phyloP scores from a whole-genome alignment of 495 filamentous ascomycete species.

The Penicillium bialowiezense region DNA sequence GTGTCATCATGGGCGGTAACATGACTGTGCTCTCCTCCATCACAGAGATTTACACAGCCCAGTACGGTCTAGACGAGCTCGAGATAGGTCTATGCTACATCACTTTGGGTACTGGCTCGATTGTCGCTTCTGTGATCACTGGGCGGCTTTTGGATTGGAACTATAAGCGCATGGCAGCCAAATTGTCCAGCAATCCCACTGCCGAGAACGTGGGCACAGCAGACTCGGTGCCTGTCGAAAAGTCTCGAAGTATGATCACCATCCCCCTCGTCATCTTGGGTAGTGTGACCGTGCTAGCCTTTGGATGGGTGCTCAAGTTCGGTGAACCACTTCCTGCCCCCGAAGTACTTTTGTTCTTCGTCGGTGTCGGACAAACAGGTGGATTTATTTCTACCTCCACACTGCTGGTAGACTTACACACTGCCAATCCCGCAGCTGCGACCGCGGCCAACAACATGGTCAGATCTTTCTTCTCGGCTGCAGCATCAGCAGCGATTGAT shows the following conservation, averaged over 20 bases:
- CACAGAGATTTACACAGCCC: slow-evolving; percentile 17
- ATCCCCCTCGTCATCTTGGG: slow-evolving; percentile 13
- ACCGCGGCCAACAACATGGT: slow-evolving; percentile 66
- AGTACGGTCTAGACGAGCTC: slow-evolving; percentile 27
- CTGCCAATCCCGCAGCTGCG: slow-evolving; percentile 53
- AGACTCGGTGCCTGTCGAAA: slow-evolving; percentile 14
- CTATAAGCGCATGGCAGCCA: slow-evolving; percentile 33
- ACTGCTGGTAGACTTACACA: slow-evolving; percentile 59
- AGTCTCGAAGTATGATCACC: slow-evolving; percentile 13
- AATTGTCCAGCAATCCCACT: background rate
- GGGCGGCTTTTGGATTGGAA: slow-evolving; percentile 43
- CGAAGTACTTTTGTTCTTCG: slow-evolving; percentile 51
- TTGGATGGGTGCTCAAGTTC: slow-evolving; percentile 25
- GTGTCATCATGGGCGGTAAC: slow-evolving; percentile 23
- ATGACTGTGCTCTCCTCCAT: slow-evolving; percentile 28
- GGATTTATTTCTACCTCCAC: slow-evolving; percentile 38
- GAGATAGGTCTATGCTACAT: slow-evolving; percentile 37
- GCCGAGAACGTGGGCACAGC: background rate
- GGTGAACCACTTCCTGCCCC: slow-evolving; percentile 44
- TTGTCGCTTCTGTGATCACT: slow-evolving; percentile 31
- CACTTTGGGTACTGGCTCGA: slow-evolving; percentile 33
- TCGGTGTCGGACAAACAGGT: slow-evolving; percentile 49
- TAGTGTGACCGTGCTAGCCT: slow-evolving; percentile 13
- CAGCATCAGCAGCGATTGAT: slow-evolving; percentile 52
- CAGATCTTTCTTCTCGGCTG: slow-evolving; percentile 60